Conservation (phyloP, 78 protist species). For the Tieghemostelium lacteum region DNA sequence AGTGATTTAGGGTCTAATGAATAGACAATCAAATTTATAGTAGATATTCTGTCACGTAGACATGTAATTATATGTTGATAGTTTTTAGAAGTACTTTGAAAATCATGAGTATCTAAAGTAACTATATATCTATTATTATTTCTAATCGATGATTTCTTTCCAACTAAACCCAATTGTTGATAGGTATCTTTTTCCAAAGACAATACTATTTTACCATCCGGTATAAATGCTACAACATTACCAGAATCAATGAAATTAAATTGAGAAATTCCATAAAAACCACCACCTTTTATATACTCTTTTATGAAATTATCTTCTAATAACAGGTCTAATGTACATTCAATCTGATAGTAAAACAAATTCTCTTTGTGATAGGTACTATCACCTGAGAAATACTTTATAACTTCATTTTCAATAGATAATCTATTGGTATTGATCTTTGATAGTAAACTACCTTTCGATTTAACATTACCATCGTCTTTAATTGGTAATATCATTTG, state of each 20-base stretch:
- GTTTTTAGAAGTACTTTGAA: constrained; percentile 1
- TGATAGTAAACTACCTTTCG: constrained; percentile 50
- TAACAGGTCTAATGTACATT: constrained; percentile 26
- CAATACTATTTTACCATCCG: constrained; percentile 29
- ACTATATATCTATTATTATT: constrained; percentile 23
- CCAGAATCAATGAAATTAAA: constrained; percentile 33
- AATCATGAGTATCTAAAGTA: constrained; percentile 10
- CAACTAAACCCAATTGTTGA: constrained; percentile 36
- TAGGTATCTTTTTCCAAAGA: constrained; percentile 69
- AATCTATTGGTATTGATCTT: constrained; percentile 2
- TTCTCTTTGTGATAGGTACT: neutral
- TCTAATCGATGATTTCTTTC: constrained; percentile 1
- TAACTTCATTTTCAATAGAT: constrained; percentile 13
- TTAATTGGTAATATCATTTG: constrained; percentile 37
- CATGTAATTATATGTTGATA: constrained; percentile 17
- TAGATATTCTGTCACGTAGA: constrained; percentile 25
- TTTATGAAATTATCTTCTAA: constrained; percentile 12
- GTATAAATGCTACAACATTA: constrained; percentile 67
- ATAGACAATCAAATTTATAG: neutral
- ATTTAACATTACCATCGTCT: neutral
- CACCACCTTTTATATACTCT: constrained; percentile 43
- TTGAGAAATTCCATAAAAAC: constrained; percentile 57
- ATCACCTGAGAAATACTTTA: neutral
- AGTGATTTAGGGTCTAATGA: too few relatives aligned
- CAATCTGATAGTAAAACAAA: constrained; percentile 13